Evolutionary conservation across 1,284 basidiomycete genomes (phyloP), one percentile per base, ranked within the genome.

Genomic region (Heterobasidion occidentale): DNA sequence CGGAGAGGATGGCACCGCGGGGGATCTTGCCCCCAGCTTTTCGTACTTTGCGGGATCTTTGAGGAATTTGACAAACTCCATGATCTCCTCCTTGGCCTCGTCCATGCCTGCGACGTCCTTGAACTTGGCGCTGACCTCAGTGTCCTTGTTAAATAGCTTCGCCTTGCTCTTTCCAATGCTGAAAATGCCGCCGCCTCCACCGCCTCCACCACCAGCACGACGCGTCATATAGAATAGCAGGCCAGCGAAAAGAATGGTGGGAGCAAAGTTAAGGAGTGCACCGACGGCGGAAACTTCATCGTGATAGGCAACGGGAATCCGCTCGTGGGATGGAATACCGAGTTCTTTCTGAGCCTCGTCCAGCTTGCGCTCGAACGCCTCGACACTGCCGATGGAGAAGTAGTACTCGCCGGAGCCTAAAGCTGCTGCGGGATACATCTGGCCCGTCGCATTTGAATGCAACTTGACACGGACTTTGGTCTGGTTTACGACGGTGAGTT

Each of bases 61-160:
- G 68, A 99, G 80, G 78, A 99, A 99, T 66, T 95, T 96, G 70
- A 99, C 97, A 68, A 99, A 99, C 72, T 99, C 96, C 93, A 98
- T 98, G 65, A 99, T 97, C 77, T 99, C 96, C 76, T 96, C 92
- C 78, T 99, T 99, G 55, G 95, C 96, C 74, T 99, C 96, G 74
- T 99, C 96, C 95, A 98, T 98, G 49, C 96, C 96, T 34, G 96
- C 96, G 20, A 99, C 93, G 69, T 99, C 93, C 73, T 85, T 86
- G 77, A 99, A 99, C 68, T 92, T 92, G 64, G 91, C 88, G 68
- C 88, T 91, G 66, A 99, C 89, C 58, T 96, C 92, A 46, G 90
- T 94, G 68, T 99, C 96, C 76, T 97, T 92, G 78, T 98, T 98
- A 77, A 98, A 99, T 71, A 98, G 79, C 74, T 89, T 94, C 20